phyloP scores from a whole-genome alignment of 2,329 filamentous ascomycete species.

The Claviceps capensis region DNA sequence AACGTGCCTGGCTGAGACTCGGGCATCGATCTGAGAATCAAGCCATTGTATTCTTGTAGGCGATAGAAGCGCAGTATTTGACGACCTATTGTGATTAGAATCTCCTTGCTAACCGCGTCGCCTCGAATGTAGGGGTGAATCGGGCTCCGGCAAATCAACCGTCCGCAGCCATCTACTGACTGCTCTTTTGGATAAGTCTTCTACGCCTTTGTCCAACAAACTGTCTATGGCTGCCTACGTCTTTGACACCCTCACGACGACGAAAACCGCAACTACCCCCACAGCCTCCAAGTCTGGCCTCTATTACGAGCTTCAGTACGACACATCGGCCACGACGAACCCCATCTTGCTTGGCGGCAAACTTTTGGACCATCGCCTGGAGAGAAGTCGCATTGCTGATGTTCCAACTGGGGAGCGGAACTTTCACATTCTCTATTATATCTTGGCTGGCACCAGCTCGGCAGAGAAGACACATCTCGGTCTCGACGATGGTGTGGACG shows the following conservation, averaged over 20 bases:
- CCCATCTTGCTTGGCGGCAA: conserved; percentile 89
- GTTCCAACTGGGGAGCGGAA: conserved; percentile 94
- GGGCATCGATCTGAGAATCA: conserved; percentile 88
- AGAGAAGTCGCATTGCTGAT: conserved; percentile 78
- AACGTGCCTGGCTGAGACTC: conserved; percentile 70
- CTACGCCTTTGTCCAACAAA: conserved; percentile 85
- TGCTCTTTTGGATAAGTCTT: conserved; percentile 75
- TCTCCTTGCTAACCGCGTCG: neutral
- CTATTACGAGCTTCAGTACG: conserved; percentile 94
- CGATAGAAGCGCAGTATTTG: conserved; percentile 10
- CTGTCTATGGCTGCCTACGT: conserved; percentile 87
- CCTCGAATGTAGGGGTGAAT: conserved; percentile 60
- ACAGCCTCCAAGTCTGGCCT: conserved; percentile 92
- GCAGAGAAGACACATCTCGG: conserved; percentile 81
- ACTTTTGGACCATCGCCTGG: conserved; percentile 81
- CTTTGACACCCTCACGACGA: conserved; percentile 92
- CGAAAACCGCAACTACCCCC: conserved; percentile 89
- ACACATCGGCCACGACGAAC: conserved; percentile 70
- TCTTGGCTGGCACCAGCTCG: conserved; percentile 78
- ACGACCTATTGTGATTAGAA: neutral
- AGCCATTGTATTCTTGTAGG: conserved; percentile 82
- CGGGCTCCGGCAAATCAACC: conserved; percentile 90
- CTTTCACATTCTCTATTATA: conserved; percentile 92
- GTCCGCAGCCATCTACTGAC: conserved; percentile 79
- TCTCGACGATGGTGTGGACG: conserved; percentile 38